Evolutionary conservation across 352 stramenopile species (phyloP), one percentile per base, ranked within the genome.

Genomic region (Pythium myriotylum): DNA sequence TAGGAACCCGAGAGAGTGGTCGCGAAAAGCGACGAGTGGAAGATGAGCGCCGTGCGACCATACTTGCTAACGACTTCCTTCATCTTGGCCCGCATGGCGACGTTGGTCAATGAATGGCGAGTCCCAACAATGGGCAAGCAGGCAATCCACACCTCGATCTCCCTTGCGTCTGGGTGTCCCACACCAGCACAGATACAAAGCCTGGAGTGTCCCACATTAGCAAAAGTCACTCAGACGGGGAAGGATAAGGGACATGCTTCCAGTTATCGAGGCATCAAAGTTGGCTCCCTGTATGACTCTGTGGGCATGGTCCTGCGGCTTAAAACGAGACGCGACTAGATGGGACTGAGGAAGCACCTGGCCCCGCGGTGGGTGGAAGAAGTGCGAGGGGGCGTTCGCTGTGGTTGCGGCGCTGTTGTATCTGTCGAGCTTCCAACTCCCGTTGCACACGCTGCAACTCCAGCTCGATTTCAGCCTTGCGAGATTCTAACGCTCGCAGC

Each of bases 41-140:
- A 89, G 83, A 98, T 89, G 39, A 98, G 71, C 27, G 90, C 72
- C 54, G 98, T 86, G 73, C 98, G 97, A 13, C 97, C 86, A 80
- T 99, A 98, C 64, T 97, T 92, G 68, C 95, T 80, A 22, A 91
- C 73, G 61, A 96, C 86, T 58, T 96, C 74, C 69, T 92, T 79
- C 16, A 90, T 54, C 10, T 58, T 53, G 37, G 37, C 32, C 29
- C 59, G 62, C 62, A 59, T 63, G 4, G 9, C 37, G 42, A 14
- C 9, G 20, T 13, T 27, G 8, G 19, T 3, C 0, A 24, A 5
- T 29, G 41, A 35, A 13, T 32, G 27, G n/a, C 17, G 47, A 19
- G 16, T 19, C 39, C 9, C 7, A 20, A n/a, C n/a, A n/a, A n/a
- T n/a, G n/a, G n/a, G n/a, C n/a, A n/a, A n/a, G n/a, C n/a, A n/a